phyloP scores from a whole-genome alignment of 2,329 filamentous ascomycete species.

The Lasiodiplodia sp. region DNA sequence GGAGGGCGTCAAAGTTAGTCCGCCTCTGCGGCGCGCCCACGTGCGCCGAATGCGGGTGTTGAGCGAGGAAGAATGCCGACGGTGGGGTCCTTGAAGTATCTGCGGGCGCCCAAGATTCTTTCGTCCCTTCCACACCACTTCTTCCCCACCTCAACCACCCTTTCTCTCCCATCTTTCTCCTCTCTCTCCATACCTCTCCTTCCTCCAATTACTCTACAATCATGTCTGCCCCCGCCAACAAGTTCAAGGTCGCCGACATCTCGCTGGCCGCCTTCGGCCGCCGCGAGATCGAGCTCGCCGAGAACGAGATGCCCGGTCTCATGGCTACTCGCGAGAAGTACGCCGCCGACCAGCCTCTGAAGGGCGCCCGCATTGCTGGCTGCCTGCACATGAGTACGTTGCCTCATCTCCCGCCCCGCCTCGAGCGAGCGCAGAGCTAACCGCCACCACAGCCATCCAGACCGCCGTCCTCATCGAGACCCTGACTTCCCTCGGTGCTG shows the following conservation, averaged over 20 bases:
- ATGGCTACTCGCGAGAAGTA: slow-evolving; percentile 96
- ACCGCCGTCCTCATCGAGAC: slow-evolving; percentile 99
- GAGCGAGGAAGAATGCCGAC: slow-evolving; percentile 14
- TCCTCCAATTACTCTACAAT: slow-evolving; percentile 41
- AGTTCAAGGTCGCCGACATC: slow-evolving; percentile 99
- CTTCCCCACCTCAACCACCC: slow-evolving; percentile 15
- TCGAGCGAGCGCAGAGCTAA: slow-evolving; percentile 32
- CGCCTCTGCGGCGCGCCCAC: slow-evolving; percentile 2
- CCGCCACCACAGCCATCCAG: slow-evolving; percentile 75
- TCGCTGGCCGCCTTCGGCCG: slow-evolving; percentile 96
- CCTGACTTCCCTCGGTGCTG: slow-evolving; percentile 89
- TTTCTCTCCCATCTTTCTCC: slow-evolving; percentile 14
- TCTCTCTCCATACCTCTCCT: slow-evolving; percentile 32
- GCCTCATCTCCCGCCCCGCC: neutral
- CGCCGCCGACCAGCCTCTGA: slow-evolving; percentile 88
- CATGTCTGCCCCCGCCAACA: slow-evolving; percentile 79
- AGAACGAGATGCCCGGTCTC: slow-evolving; percentile 92
- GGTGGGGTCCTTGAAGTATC: slow-evolving; percentile 29
- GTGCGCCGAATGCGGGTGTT: slow-evolving; percentile 21
- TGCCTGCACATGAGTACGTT: slow-evolving; percentile 93
- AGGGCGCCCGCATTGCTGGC: slow-evolving; percentile 93
- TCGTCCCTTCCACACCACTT: slow-evolving; percentile 21
- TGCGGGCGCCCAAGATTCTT: slow-evolving; percentile 27
- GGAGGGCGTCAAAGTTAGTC: slow-evolving; percentile 14
- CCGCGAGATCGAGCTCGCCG: slow-evolving; percentile 98